Conservation (phyloP, 1,284 basidiomycete genomes). For the Trametes polyzona region DNA sequence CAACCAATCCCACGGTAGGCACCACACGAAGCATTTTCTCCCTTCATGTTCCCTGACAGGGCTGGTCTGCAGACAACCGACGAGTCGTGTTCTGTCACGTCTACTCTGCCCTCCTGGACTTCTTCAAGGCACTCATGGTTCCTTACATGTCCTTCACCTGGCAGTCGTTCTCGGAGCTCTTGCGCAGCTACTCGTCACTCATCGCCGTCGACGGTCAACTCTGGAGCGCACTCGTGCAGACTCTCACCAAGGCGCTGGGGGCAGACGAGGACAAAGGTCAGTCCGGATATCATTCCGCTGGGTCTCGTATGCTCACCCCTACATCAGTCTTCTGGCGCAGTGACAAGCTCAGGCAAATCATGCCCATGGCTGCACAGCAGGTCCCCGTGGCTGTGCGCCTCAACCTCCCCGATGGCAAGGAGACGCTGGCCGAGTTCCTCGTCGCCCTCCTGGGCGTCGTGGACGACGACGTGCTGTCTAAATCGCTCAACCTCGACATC, state of each 20-base stretch:
- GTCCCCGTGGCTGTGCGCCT: conserved; percentile 53
- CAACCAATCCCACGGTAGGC: conserved; percentile 48
- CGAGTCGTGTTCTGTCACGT: conserved; percentile 76
- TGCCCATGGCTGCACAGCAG: conserved; percentile 66
- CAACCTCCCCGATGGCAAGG: conserved; percentile 43
- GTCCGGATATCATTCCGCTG: conserved; percentile 29
- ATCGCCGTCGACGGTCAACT: conserved; percentile 44
- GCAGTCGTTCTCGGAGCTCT: conserved; percentile 67
- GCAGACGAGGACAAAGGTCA: conserved; percentile 79
- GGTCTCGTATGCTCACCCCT: neutral
- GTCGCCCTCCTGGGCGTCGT: conserved; percentile 58
- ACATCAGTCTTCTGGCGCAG: conserved; percentile 85
- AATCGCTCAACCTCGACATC: conserved; percentile 82
- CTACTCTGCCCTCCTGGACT: conserved; percentile 75
- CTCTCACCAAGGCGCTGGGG: conserved; percentile 72
- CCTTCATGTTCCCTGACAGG: neutral
- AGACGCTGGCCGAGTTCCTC: conserved; percentile 52
- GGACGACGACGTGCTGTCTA: conserved; percentile 69
- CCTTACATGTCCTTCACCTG: conserved; percentile 86
- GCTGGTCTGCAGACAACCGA: conserved; percentile 33
- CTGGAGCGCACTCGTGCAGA: conserved; percentile 70
- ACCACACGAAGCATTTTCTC: neutral
- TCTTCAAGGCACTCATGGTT: conserved; percentile 90
- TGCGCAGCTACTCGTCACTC: conserved; percentile 53
- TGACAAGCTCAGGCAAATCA: conserved; percentile 69